Conservation (phyloP, 2,329 filamentous ascomycete species). For the Nannizziopsis arthrosporioides region DNA sequence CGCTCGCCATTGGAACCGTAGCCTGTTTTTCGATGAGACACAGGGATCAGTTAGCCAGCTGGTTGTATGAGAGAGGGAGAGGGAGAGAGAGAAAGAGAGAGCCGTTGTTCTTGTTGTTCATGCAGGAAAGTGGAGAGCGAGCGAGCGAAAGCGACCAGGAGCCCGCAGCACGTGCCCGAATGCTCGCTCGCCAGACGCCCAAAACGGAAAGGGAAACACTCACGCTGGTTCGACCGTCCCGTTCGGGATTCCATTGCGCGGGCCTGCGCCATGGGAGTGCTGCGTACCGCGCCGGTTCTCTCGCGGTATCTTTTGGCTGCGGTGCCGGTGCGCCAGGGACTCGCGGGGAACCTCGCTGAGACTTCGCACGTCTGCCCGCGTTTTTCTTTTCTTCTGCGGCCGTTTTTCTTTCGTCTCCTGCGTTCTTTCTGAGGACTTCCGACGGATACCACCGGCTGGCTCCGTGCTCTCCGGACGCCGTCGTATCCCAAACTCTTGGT, state of each 20-base stretch:
- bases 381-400: neutral
- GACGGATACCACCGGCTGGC: constrained; percentile 2
- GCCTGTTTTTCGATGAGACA: constrained; percentile 42
- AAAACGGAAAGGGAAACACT: constrained; percentile 22
- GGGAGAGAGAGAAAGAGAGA: neutral
- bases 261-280: constrained; percentile 28
- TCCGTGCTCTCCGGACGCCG: neutral
- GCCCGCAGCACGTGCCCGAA: neutral
- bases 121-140: no score
- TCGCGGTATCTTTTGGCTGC: neutral
- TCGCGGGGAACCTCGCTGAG: neutral
- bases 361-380: no score
- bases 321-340: neutral
- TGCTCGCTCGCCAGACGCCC: neutral
- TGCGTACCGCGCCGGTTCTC: constrained; percentile 15
- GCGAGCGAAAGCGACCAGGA: no score
- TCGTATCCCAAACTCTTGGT: neutral
- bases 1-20: constrained; percentile 88
- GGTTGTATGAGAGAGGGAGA: neutral
- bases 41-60: neutral
- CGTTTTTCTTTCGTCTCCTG: neutral
- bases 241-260: constrained; percentile 38
- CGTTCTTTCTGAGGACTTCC: neutral
- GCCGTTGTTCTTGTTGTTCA: no score
- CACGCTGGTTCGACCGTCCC: constrained; percentile 40